These are phyloP conservation scores for Haplosporangium gracile DNA, from an alignment of 192 early-diverging fungal genomes.

Conservation along the genomic window DNA sequence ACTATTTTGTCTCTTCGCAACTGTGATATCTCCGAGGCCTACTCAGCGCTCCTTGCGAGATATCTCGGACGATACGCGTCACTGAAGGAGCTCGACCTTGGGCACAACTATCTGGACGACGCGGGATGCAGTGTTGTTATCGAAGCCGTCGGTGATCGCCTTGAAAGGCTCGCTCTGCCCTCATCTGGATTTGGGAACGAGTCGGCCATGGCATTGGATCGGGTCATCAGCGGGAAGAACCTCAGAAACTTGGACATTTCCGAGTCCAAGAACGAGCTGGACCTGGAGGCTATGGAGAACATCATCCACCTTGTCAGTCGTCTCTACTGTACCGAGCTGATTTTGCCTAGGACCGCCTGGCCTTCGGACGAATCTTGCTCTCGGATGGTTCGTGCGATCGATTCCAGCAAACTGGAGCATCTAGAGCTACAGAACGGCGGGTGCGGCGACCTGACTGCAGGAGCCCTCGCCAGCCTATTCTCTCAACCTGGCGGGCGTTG, in stretches of 20 bases:
- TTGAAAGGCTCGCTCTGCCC: conserved; percentile 26
- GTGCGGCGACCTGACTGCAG: conserved; percentile 40
- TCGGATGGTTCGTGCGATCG: conserved; percentile 8
- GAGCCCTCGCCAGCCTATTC: conserved; percentile 18
- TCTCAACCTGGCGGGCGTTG: neutral
- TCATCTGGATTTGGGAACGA: conserved; percentile 41
- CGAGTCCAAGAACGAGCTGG: conserved; percentile 16
- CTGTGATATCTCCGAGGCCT: conserved; percentile 18
- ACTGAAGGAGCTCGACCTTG: conserved; percentile 33
- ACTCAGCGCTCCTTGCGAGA: neutral
- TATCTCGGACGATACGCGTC: neutral
- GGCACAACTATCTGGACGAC: conserved; percentile 31
- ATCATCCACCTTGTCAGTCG: conserved; percentile 23
- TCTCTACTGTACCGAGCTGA: conserved; percentile 22
- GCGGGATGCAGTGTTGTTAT: conserved; percentile 27
- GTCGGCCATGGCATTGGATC: conserved; percentile 36
- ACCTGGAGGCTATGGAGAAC: conserved; percentile 24
- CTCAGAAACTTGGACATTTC: conserved; percentile 34
- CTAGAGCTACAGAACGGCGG: conserved; percentile 24
- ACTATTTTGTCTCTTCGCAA: conserved; percentile 16
- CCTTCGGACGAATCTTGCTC: conserved; percentile 25
- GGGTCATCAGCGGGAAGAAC: conserved; percentile 8
- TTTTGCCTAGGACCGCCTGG: conserved; percentile 19
- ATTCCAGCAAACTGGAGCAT: conserved; percentile 10
- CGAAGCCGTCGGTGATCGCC: conserved; percentile 19